phyloP scores from a whole-genome alignment of 2,329 filamentous ascomycete genomes.

The Didymella pinodella region DNA sequence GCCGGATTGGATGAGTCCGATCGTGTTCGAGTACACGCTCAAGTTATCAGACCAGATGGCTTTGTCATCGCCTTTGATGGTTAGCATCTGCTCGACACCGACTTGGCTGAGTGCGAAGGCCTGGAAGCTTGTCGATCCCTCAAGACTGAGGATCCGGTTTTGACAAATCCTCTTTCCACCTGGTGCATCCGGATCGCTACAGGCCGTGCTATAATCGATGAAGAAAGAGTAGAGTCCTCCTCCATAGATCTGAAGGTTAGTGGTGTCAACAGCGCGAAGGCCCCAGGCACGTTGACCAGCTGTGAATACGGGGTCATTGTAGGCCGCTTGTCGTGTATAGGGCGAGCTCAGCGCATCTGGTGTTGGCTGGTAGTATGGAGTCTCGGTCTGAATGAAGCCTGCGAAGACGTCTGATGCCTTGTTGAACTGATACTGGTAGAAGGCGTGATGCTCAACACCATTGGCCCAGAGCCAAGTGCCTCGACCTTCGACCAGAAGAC shows the following conservation, averaged over 20 bases:
- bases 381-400: conserved; percentile 87
- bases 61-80: conserved; percentile 53
- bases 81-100: conserved; percentile 57
- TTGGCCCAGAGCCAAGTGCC: conserved; percentile 70
- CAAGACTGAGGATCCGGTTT: conserved; percentile 59
- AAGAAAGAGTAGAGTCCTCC: conserved; percentile 76
- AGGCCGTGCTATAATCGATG: conserved; percentile 63
- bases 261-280: conserved; percentile 66
- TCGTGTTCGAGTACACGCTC: conserved; percentile 50
- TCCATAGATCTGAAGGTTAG: conserved; percentile 67
- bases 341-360: conserved; percentile 72
- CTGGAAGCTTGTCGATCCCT: conserved; percentile 50
- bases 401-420: conserved; percentile 82
- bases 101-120: conserved; percentile 62
- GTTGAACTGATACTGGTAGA: conserved; percentile 85
- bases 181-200: conserved; percentile 34
- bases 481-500: conserved; percentile 73
- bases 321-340: conserved; percentile 63
- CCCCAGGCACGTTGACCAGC: conserved; percentile 63
- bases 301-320: conserved; percentile 73
- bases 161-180: conserved; percentile 56
- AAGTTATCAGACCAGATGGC: conserved; percentile 59
- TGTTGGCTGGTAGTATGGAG: conserved; percentile 83
- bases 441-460: conserved; percentile 65
- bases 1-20: conserved; percentile 47